phyloP scores from a whole-genome alignment of 202 grass and related monocot species.

The Elaeis oleifera region DNA sequence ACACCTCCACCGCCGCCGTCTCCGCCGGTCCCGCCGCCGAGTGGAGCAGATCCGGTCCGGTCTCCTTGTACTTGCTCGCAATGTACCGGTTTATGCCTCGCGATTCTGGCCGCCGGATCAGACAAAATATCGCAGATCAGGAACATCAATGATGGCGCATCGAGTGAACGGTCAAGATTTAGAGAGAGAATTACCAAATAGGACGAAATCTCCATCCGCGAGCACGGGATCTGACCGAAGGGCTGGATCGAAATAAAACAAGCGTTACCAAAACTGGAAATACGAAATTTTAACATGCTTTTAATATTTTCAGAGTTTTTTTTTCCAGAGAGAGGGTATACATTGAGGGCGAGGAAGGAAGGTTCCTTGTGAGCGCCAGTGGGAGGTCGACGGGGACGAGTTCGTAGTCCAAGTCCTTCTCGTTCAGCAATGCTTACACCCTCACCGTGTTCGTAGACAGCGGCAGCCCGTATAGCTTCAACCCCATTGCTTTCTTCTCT shows the following conservation, averaged over 20 bases:
- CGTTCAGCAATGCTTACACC: conserved; percentile 48
- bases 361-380: conserved; percentile 65
- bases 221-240: conserved; percentile 75
- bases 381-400: conserved; percentile 56
- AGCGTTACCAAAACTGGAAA: neutral
- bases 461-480: conserved; percentile 55
- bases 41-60: conserved; percentile 25
- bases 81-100: conserved; percentile 65
- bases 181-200: conserved; percentile 41
- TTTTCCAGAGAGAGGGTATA: neutral
- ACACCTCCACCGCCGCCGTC: conserved; percentile 50
- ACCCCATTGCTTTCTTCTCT: conserved; percentile 21
- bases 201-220: conserved; percentile 46
- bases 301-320: no score
- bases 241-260: conserved; percentile 24
- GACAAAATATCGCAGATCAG: no score
- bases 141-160: no score
- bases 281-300: no score
- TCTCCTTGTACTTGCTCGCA: conserved; percentile 54
- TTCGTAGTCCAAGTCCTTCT: conserved; percentile 68
- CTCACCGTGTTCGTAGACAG: conserved; percentile 51
- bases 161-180: no score
- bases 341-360: conserved; percentile 73
- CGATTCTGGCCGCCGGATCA: conserved; percentile 39
- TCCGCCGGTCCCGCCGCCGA: neutral